Base-by-base conservation (phyloP, 345 rosid genomes). In the Aethionema arabicum region DNA sequence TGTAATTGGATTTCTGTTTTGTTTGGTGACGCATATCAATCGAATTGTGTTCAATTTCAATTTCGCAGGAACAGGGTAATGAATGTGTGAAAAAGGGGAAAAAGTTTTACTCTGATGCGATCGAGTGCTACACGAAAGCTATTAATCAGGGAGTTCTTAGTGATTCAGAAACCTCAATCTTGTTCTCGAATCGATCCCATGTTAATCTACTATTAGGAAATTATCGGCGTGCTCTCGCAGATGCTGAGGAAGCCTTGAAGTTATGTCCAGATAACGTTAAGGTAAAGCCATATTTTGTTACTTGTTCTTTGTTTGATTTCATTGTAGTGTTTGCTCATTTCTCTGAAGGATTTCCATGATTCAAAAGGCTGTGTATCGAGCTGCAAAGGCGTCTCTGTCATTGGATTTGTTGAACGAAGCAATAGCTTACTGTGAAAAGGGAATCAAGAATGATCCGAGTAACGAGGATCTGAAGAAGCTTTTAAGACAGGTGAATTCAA, bases 61-160 rank as follows among this genome's bases (percentile, higher is more conserved):
- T 53, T 21, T 21, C 72, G 64, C 84, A 92, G 95, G 98, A 92
- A 64, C 72, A 85, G 49, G 96, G 98, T 5, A 89, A 87, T 54
- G 79, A 89, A 47, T 79, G 80, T 77, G 96, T 89, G 13, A 89
- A 76, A 82, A 80, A 72, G 91, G 98, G 98, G 21, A 92, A 84
- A 46, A 89, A 75, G 72, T 90, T 89, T 73, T 92, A 85, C 68
- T 67, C 81, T 4, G 85, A 89, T 62, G 96, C 98, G 16, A 64
- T 88, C 33, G 83, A 85, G 45, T 87, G 80, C 78, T 92, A 92
- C 79, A 85, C 88, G 0, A 81, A 87, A 72, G 93, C 95, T 0
- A 85, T 89, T 56, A 69, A 79, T 72, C 98, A 92, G 70, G 66
- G 79, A 39, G 87, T 32, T 52, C 43, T 85, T 11, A 85, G 79